Base-by-base conservation (phyloP, 306 rosid genomes). In the Prunus dulcis region DNA sequence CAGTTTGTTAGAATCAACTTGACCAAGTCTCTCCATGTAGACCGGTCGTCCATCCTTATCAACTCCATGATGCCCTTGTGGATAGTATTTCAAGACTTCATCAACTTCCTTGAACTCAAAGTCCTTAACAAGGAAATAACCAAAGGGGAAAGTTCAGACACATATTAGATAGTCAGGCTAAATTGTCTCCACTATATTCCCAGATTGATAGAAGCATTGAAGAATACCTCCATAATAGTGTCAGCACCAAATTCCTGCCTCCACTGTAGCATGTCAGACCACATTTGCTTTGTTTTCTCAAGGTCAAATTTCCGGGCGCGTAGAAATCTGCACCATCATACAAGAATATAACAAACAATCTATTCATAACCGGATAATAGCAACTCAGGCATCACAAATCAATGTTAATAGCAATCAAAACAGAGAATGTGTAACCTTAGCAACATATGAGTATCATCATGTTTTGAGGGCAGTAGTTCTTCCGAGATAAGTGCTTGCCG, bases 11-110 rank as follows among this genome's bases (percentile, higher is more conserved):
- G 97, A 76, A 80, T 95, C 99, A 10, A 95, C 99, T 73, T 76
- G 87, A 45, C 99, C 99, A 52, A 95, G 77, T 71, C 75, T 92
- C 84, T 95, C 99, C 18, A 95, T 88, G 86, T 95, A 95, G 53
- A 95, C 88, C 1, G 97, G 99, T 10, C 90, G 79, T 15, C 99
- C 97, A 5, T 92, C 97, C 76, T 90, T 95, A 69, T 95, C 99
- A 74, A 91, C 86, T 75, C 99, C 97, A 13, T 95, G 99, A 79
- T 93, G 88, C 55, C 99, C 99, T 89, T 95, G 99, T n/a, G 97
- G 97, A 78, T 95, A 95, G 88, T 95, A 89, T 34, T 92, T 95
- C 67, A 89, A 69, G 62, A 95, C 99, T 67, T 95, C 96, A 51
- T 90, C 93, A 12, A 83, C 52, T 84, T 95, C 99, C 79, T 87